phyloP scores from a whole-genome alignment of 768 basidiomycete genomes.

The Mycena belliarum region DNA sequence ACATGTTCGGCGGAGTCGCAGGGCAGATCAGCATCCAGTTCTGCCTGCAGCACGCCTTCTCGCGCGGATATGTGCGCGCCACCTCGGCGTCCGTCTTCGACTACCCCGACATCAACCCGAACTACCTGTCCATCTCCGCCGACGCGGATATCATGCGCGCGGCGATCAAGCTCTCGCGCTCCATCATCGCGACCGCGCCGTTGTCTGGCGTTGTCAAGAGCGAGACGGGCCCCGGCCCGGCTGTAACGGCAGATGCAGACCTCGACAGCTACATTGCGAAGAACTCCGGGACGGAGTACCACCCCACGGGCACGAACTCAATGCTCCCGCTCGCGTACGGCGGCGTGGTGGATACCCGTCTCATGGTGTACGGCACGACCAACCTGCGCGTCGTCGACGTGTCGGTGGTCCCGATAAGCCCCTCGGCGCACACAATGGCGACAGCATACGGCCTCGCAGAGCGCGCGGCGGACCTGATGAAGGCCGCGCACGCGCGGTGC shows the following conservation, averaged over 20 bases:
- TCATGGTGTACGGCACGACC: conserved; percentile 45
- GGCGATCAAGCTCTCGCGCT: conserved; percentile 18
- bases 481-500: conserved; percentile 6
- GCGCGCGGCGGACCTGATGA: conserved; percentile 22
- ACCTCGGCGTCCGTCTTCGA: conserved; percentile 14
- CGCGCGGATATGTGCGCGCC: conserved; percentile 19
- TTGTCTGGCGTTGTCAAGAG: not conserved
- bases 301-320: conserved; percentile 15
- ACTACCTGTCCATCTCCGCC: conserved; percentile 22
- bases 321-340: conserved; percentile 14
- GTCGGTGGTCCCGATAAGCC: conserved; percentile 18
- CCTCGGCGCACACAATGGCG: conserved; percentile 22
- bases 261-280: conserved; percentile 16
- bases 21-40: conserved; percentile 16
- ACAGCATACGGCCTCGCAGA: conserved; percentile 27
- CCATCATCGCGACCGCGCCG: conserved; percentile 13
- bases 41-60: conserved; percentile 23
- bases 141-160: conserved; percentile 20
- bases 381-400: conserved; percentile 42
- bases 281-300: conserved; percentile 13
- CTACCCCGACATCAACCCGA: conserved; percentile 19
- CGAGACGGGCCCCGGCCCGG: conserved; percentile 14
- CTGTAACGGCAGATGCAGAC: conserved; percentile 3
- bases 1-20: conserved; percentile 15
- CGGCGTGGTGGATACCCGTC: conserved; percentile 43